Base-by-base conservation (phyloP, 2,329 filamentous ascomycete species). In the Thelonectria olida region DNA sequence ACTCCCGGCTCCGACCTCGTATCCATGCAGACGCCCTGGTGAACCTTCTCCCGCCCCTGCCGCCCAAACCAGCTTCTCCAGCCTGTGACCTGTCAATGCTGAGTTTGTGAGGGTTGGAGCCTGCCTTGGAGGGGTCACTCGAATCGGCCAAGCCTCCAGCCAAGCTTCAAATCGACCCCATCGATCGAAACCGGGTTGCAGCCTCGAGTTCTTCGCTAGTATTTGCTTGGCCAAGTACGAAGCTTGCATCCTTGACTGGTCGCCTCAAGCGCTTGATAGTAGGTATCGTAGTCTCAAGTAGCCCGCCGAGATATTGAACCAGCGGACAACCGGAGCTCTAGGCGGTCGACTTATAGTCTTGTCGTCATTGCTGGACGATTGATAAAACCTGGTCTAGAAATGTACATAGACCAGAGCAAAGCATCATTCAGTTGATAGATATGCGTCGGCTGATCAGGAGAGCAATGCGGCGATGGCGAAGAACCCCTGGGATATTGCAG, bases 61-160 rank as follows among this genome's bases (percentile, higher is more conserved):
- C 51, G 28, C 57, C 28, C 28, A 48, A 15, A 20, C 45, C 31
- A 28, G 12, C 15, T 19, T 23, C 19, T 44, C 13, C 41, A 25
- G 19, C 8, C 42, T 38, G 41, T 13, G n/a, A 49, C 22, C 50
- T 15, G 17, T 44, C 23, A 44, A 13, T 12, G 25, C 23, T 28
- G 28, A 41, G 36, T 17, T 42, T 28, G 34, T 10, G n/a, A n/a
- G n/a, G n/a, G n/a, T n/a, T n/a, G n/a, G n/a, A n/a, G n/a, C n/a
- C n/a, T n/a, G n/a, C n/a, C n/a, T n/a, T 44, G 25, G 25, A 44
- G 28, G 51, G 19, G 25, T 17, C 31, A n/a, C 34, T 60, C 25
- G 23, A 34, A 55, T 55, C 51, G 15, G 38, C 51, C 53, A 55
- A 38, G 51, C 41, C 38, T 50, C 17, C 45, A 51, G 45, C 51